phyloP scores from a whole-genome alignment of 805 yeast species.

The Torulaspora gathmanii region DNA sequence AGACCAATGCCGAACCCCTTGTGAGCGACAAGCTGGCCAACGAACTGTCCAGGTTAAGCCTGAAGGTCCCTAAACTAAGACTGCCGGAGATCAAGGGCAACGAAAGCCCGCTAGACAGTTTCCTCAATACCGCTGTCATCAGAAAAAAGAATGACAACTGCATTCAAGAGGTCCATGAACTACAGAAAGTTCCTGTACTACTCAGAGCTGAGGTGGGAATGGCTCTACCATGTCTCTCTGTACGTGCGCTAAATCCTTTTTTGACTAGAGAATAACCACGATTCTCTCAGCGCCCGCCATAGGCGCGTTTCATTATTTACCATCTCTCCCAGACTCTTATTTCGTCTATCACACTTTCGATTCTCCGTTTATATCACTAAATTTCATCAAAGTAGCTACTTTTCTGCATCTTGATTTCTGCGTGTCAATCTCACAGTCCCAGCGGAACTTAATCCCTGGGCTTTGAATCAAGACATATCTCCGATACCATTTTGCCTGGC shows the following conservation, averaged over 20 bases:
- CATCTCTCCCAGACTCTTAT: neutral
- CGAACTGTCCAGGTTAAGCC: slow-evolving; percentile 47
- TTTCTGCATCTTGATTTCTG: neutral
- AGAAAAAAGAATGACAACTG: slow-evolving; percentile 56
- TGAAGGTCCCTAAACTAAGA: slow-evolving; percentile 45
- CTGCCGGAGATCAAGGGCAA: slow-evolving; percentile 30
- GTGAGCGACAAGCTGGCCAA: slow-evolving; percentile 43
- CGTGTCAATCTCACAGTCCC: neutral
- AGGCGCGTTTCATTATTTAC: neutral
- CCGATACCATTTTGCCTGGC: neutral
- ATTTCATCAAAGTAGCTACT: neutral
- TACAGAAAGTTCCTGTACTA: slow-evolving; percentile 75
- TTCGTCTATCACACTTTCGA: neutral
- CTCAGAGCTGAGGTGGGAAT: slow-evolving; percentile 89
- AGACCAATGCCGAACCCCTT: slow-evolving; percentile 22
- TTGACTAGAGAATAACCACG: slow-evolving; percentile 22
- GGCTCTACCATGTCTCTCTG: slow-evolving; percentile 93
- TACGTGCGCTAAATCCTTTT: slow-evolving; percentile 87
- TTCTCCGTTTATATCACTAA: slow-evolving; percentile 1
- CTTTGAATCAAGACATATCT: too few relatives aligned
- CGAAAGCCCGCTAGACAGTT: slow-evolving; percentile 48
- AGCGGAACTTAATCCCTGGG: too few relatives aligned
- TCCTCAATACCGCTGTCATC: slow-evolving; percentile 51
- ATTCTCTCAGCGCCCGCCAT: neutral
- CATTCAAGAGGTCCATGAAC: slow-evolving; percentile 77